Conservation (phyloP, 768 basidiomycete genomes). For the Leccinum rimulosum region DNA sequence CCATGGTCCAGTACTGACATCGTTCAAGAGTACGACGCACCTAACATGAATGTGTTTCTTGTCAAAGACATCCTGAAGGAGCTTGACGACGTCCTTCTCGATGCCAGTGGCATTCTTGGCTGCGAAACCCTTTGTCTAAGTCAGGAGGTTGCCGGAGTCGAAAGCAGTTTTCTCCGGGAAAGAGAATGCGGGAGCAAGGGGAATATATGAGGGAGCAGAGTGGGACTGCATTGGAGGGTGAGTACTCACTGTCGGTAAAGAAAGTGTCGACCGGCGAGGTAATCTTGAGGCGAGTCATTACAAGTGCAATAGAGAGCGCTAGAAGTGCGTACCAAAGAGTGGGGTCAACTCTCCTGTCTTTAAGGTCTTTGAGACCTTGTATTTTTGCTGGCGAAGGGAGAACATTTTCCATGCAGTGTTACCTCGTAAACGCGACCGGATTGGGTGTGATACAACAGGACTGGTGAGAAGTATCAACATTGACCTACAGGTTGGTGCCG, state of each 20-base stretch:
- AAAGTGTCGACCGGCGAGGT: constrained; percentile 97
- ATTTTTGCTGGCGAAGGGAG: constrained; percentile 90
- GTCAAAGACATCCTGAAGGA: constrained; percentile 91
- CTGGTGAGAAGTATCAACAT: not conserved
- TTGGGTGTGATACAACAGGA: constrained; percentile 1
- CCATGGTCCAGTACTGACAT: constrained; percentile 59
- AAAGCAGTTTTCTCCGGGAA: constrained; percentile 97
- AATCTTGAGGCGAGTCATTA: constrained; percentile 56
- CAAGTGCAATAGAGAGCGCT: constrained; percentile 1
- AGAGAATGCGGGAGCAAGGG: constrained; percentile 92
- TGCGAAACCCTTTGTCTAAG: constrained; percentile 96
- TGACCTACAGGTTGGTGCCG: constrained; percentile 90
- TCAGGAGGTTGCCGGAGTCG: constrained; percentile 84
- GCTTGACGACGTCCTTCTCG: constrained; percentile 83
- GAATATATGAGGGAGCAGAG: constrained; percentile 44
- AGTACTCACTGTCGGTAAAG: constrained; percentile 53
- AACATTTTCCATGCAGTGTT: constrained; percentile 88
- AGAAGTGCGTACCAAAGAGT: constrained; percentile 67
- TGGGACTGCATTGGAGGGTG: constrained; percentile 23
- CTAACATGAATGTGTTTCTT: constrained; percentile 88
- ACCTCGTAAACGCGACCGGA: constrained; percentile 92
- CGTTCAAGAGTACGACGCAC: constrained; percentile 91
- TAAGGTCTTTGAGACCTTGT: constrained; percentile 88
- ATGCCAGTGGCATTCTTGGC: constrained; percentile 72
- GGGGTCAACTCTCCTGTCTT: constrained; percentile 89